Conservation (phyloP, 257 asterid genomes). For the Thymus mandschuricus region DNA sequence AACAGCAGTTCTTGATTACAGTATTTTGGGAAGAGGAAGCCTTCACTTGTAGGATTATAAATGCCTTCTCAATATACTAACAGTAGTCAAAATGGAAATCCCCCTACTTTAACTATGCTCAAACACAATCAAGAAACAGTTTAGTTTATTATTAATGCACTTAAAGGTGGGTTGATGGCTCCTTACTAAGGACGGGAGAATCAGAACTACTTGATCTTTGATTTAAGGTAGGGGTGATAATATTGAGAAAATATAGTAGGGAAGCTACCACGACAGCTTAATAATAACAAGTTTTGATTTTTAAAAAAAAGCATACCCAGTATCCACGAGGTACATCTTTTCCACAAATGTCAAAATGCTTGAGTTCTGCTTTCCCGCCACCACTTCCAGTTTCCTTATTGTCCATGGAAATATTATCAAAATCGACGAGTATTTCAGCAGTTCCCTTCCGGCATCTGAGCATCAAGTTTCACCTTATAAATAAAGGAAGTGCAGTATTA, state of each 20-base stretch:
- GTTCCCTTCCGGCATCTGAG: constrained; percentile 94
- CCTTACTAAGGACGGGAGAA: not conserved
- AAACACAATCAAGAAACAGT: not conserved
- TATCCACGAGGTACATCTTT: constrained; percentile 93
- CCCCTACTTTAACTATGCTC: not conserved
- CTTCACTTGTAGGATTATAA: constrained; percentile 7
- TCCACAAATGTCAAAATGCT: constrained; percentile 78
- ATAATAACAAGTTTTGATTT: not conserved
- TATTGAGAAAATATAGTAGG: constrained; percentile 6
- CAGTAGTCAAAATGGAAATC: not conserved
- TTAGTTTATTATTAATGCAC: not conserved
- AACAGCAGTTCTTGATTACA: not conserved
- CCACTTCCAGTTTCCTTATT: constrained; percentile 43
- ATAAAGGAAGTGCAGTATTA: constrained; percentile 13
- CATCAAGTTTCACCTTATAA: constrained; percentile 29
- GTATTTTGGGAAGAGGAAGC: not conserved
- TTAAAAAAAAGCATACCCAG: constrained; percentile 69
- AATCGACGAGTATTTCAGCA: constrained; percentile 86
- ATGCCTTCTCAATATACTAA: constrained; percentile 7
- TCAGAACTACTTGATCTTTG: not conserved
- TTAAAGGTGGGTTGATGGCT: not conserved
- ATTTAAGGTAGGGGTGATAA: constrained; percentile 1
- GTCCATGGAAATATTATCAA: constrained; percentile 55
- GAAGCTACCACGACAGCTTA: constrained; percentile 6
- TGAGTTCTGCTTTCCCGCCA: constrained; percentile 44